Evolutionary conservation across 164 flowering plant species (phyloP), one percentile per base, ranked within the genome.

Genomic region (Kingdonia uniflora): DNA sequence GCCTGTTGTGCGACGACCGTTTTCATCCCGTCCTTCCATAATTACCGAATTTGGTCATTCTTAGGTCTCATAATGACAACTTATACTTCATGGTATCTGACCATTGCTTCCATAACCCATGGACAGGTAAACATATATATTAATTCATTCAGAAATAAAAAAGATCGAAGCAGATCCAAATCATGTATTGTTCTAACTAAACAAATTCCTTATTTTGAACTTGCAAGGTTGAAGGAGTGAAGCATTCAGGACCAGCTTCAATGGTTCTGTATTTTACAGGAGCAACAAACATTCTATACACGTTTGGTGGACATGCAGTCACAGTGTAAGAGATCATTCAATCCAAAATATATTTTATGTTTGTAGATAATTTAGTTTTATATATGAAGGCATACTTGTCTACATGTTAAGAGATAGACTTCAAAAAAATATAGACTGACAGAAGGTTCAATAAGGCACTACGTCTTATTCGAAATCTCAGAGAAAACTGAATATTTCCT

Each of bases 271-370:
- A 84, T 50, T 81, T 84, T 69, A 84, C 87, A 15, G 91, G 91
- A 45, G 85, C 91, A 44, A 75, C 95, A 64, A 86, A 86, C 49
- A 84, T 86, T 23, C 79, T 86, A 19, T 87, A 84, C 70, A 87
- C 95, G 47, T 86, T 86, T 49, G 95, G 95, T 35, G 95, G 95
- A 14, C 95, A 87, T 61, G 95, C 95, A 21, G 87, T 87, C 22
- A 87, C 95, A 48, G 95, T 87, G 95, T 87, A 39, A 82, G 88
- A 35, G 29, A 13, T 22, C 2, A 24, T 26, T 29, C 35, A 29
- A 29, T 29, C 35, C 35, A 8, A 3, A 8, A 29, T 29, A 29
- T 29, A 29, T 29, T 29, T 8, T n/a, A n/a, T 29, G 35, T 14
- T 17, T 43, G 13, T 19, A 47, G 25, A 19, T 47, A 47, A 47